Evolutionary conservation across 2,329 filamentous ascomycete genomes (phyloP).

Genomic region (Verticillium klebahnii): DNA sequence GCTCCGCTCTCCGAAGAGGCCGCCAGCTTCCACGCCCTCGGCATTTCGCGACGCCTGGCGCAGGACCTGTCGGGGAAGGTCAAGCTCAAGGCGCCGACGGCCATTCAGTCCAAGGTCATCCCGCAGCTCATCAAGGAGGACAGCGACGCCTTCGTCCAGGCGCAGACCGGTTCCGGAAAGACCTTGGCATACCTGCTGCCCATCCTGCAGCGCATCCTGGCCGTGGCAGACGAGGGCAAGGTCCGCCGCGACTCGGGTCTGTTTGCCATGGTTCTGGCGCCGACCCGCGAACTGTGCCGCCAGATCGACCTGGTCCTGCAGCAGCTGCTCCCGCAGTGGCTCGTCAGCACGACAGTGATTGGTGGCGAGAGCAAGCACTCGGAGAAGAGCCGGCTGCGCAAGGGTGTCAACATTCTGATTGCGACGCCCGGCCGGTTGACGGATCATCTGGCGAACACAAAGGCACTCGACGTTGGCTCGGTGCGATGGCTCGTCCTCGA

Average conservation of each 20-base stretch:
- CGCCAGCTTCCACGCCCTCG: constrained; percentile 81
- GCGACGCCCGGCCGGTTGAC: constrained; percentile 88
- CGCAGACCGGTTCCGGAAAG: constrained; percentile 95
- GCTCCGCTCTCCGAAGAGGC: constrained; percentile 81
- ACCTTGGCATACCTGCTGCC: constrained; percentile 94
- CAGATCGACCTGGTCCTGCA: constrained; percentile 88
- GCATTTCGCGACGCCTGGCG: constrained; percentile 75
- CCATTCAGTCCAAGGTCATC: constrained; percentile 88
- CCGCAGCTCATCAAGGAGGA: constrained; percentile 74
- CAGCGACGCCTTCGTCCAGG: constrained; percentile 91
- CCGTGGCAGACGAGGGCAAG: constrained; percentile 53
- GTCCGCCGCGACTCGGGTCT: constrained; percentile 82
- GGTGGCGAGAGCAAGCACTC: constrained; percentile 67
- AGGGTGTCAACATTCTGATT: constrained; percentile 92
- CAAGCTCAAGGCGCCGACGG: constrained; percentile 83
- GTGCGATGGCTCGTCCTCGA: constrained; percentile 94
- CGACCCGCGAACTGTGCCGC: constrained; percentile 89
- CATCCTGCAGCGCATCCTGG: constrained; percentile 82
- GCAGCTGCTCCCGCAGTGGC: constrained; percentile 82
- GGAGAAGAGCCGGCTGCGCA: constrained; percentile 89
- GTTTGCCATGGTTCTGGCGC: constrained; percentile 90
- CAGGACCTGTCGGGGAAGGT: constrained; percentile 82
- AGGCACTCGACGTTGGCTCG: constrained; percentile 80
- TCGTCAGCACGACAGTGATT: constrained; percentile 82
- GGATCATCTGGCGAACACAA: constrained; percentile 90